phyloP scores from a whole-genome alignment of 129 eudicot genomes.

The Flaveria robusta region DNA sequence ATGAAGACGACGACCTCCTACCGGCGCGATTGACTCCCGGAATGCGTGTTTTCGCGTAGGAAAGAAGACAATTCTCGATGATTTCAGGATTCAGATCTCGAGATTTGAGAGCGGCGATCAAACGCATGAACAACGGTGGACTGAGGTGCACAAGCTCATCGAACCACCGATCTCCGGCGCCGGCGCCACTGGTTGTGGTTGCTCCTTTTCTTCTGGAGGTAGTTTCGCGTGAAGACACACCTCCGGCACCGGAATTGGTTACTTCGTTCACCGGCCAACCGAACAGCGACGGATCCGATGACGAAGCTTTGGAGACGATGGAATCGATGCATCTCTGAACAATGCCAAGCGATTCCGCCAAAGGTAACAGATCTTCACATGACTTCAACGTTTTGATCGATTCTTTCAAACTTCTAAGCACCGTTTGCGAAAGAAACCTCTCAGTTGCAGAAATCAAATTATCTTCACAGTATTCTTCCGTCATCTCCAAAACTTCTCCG shows the following conservation, averaged over 20 bases:
- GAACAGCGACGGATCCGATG: conserved; percentile 70
- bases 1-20: conserved; percentile 47
- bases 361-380: conserved; percentile 57
- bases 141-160: conserved; percentile 62
- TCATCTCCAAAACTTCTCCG: conserved; percentile 77
- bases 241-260: conserved; percentile 3
- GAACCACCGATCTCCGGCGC: conserved; percentile 55
- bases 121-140: conserved; percentile 48
- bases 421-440: conserved; percentile 56
- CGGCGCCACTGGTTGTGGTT: conserved; percentile 6
- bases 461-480: conserved; percentile 69
- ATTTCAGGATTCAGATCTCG: conserved; percentile 56
- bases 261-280: conserved; percentile 90
- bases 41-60: conserved; percentile 65
- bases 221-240: conserved; percentile 25
- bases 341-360: conserved; percentile 80
- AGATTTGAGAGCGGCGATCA: conserved; percentile 55
- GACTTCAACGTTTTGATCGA: conserved; percentile 63
- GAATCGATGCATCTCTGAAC: conserved; percentile 79
- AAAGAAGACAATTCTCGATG: conserved; percentile 66
- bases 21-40: conserved; percentile 73
- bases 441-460: conserved; percentile 77
- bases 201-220: conserved; percentile 18
- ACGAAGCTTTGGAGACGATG: conserved; percentile 57
- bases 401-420: conserved; percentile 55